Conservation (phyloP, 129 eudicot species). For the Mikania micrantha region DNA sequence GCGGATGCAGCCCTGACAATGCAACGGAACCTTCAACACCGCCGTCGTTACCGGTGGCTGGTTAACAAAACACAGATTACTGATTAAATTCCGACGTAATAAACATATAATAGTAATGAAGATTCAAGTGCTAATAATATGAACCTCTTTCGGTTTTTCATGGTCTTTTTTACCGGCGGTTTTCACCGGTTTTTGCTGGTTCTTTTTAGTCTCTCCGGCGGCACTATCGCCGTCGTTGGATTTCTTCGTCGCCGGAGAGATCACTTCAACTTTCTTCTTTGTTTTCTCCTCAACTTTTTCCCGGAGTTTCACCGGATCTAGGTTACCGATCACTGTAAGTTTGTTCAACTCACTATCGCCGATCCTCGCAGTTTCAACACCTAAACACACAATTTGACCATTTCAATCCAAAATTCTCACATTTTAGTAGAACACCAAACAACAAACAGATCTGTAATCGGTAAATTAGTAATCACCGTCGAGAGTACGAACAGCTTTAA, state of each 20-base stretch:
- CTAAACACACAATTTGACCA: constrained; percentile 3
- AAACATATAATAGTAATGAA: too few species aligned
- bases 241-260: constrained; percentile 45
- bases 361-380: constrained; percentile 49
- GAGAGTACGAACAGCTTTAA: constrained; percentile 26
- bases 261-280: constrained; percentile 44
- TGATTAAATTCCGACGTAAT: not conserved
- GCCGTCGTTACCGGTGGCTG: constrained; percentile 66
- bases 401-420: not conserved
- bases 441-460: not conserved
- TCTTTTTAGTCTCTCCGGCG: constrained; percentile 20
- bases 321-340: constrained; percentile 36
- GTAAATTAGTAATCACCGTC: constrained; percentile 21
- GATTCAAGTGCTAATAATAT: not conserved
- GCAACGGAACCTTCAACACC: constrained; percentile 55
- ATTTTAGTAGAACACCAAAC: not conserved
- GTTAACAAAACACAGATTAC: not conserved
- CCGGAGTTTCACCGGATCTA: constrained; percentile 45
- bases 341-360: constrained; percentile 45
- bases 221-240: constrained; percentile 18
- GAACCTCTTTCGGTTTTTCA: constrained; percentile 47
- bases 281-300: constrained; percentile 34
- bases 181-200: constrained; percentile 19
- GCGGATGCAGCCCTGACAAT: constrained; percentile 68
- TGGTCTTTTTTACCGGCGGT: constrained; percentile 27